These are phyloP conservation scores for Colletotrichum scovillei DNA, from an alignment of 2,329 filamentous ascomycete species.

Conservation along the genomic window DNA sequence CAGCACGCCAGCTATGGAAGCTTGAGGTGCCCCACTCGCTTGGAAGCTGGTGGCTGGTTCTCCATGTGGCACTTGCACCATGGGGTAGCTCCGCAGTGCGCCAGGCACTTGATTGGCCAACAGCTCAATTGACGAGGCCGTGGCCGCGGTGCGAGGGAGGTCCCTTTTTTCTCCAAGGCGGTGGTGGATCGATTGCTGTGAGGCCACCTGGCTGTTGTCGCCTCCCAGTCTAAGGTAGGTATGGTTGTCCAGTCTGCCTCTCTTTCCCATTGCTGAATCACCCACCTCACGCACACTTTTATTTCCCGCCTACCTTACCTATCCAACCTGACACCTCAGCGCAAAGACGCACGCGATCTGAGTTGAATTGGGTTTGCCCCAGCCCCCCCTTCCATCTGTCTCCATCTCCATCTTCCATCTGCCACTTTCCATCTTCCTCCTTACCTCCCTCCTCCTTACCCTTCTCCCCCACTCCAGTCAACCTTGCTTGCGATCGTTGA, in stretches of 20 bases:
- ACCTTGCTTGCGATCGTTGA: constrained; percentile 45
- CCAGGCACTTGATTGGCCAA: background rate
- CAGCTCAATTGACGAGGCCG: background rate
- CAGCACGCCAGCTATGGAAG: background rate
- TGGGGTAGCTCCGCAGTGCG: background rate
- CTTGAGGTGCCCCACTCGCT: background rate
- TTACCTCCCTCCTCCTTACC: background rate
- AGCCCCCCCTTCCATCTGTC: background rate
- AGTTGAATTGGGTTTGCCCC: constrained; percentile 8
- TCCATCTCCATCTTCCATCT: background rate
- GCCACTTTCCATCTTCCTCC: constrained; percentile 5
- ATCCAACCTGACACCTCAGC: constrained; percentile 18
- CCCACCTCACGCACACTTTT: constrained; percentile 21
- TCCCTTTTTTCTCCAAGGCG: background rate
- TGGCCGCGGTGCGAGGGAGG: background rate
- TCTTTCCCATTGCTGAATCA: constrained; percentile 6
- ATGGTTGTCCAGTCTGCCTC: background rate
- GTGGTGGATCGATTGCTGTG: constrained; percentile 32
- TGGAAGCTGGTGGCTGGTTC: constrained; percentile 23
- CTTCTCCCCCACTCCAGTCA: constrained; percentile 3
- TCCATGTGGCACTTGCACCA: constrained; percentile 19
- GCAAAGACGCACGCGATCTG: constrained; percentile 12
- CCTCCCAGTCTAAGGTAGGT: background rate
- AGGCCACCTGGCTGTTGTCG: constrained; percentile 32
- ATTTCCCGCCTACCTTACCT: constrained; percentile 25